Base-by-base conservation (phyloP, 2,329 filamentous ascomycete species). In the Penicillium sp. region DNA sequence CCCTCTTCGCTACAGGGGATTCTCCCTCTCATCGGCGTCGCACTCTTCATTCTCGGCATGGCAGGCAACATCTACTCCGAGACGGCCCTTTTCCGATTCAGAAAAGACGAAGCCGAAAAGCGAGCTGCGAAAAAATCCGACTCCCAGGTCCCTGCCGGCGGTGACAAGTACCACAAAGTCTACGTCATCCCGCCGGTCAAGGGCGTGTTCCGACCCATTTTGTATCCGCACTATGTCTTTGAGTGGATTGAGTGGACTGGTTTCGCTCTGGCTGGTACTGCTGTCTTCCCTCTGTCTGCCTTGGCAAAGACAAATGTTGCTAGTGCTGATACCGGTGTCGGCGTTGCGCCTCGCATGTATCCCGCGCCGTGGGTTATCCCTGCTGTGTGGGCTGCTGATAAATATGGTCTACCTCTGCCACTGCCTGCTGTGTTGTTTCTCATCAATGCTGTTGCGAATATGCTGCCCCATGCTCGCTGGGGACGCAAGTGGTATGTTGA, bases 221-320 rank as follows among this genome's bases (percentile, higher is more conserved):
- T 97, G 51, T 95, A 86, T 69, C 90, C 93, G 58, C 93, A 98
- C 69, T 98, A 96, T 69, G 77, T 95, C n/a, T 87, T 86, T 66
- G 93, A 98, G 74, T 98, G 93, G 93, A 68, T 95, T 46, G 93
- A 98, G 77, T 98, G 93, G 93, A 70, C 80, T 3, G 93, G 93
- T 0, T 98, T 90, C 69, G 90, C 86, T 76, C 80, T 95, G 25
- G 64, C 72, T 9, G 74, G 71, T 8, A 67, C 67, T 0, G 60
- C 67, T 0, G 65, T 74, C 12, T 66, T 62, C 7, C 62, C 68
- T n/a, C 39, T 54, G 42, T 52, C 27, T 35, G 55, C 18, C 9
- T 53, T 45, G 23, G 48, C 37, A 29, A 39, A 44, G 15, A 6
- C 37, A 25, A 38, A 42, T 25, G 2, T 42, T 18, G 38, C 20